Evolutionary conservation across 1,284 basidiomycete species (phyloP), one percentile per base, ranked within the genome.

Genomic region (Ustilago xerochloae): DNA sequence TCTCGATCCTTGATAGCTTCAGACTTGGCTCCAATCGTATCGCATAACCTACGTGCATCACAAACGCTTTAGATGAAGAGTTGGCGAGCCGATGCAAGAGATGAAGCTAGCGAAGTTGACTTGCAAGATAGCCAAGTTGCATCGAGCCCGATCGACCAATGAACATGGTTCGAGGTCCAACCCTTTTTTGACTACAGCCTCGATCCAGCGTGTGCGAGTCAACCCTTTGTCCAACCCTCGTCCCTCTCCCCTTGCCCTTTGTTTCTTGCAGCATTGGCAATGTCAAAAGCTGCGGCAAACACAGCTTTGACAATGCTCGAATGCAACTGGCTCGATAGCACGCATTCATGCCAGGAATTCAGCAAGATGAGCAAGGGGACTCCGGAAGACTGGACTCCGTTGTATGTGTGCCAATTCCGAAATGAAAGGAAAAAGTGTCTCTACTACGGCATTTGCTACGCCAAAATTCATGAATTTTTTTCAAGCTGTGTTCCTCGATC

Each of bases 81-180:
- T n/a, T n/a, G n/a, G n/a, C n/a, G n/a, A n/a, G n/a, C n/a, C n/a
- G n/a, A n/a, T n/a, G n/a, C n/a, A n/a, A n/a, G n/a, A 36, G 35
- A 39, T 6, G 38, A 39, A 18, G 38, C 38, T 20, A 15, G n/a
- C n/a, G n/a, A n/a, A n/a, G n/a, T n/a, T n/a, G n/a, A n/a, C n/a
- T n/a, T n/a, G n/a, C n/a, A n/a, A n/a, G n/a, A n/a, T n/a, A n/a
- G n/a, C n/a, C n/a, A n/a, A n/a, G 38, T 39, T 20, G n/a, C n/a
- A 39, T 39, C 38, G 38, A 18, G 12, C 38, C 38, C 38, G 38
- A 6, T 48, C 22, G 20, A 50, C 60, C 52, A 63, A 55, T 63
- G 32, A 47, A 33, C 15, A 26, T 7, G 18, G 29, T 55, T 55
- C 29, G 60, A 56, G 60, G 47, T 24, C 39, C 60, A 63, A 46